Evolutionary conservation across 2,329 filamentous ascomycete genomes (phyloP).

Genomic region (Penicillium sp.): DNA sequence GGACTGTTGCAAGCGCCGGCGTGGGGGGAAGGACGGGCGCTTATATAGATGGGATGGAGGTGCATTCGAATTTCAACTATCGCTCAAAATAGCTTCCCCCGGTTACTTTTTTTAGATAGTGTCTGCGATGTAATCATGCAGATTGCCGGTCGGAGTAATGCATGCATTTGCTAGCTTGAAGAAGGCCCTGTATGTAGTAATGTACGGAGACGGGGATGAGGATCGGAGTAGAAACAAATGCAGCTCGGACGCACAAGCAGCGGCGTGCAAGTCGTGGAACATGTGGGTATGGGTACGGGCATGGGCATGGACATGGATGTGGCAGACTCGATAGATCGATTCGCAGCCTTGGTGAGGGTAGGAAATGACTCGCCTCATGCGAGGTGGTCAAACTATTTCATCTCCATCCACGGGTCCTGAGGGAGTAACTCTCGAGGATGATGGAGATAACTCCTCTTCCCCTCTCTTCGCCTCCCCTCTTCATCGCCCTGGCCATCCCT

Average conservation of each 20-base stretch:
- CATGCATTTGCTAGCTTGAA: conserved; percentile 3
- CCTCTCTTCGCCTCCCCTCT: background rate
- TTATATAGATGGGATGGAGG: conserved; percentile 20
- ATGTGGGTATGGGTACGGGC: no score
- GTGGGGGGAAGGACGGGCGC: conserved; percentile 13
- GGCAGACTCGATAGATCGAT: conserved; percentile 15
- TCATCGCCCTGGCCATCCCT: conserved; percentile 2
- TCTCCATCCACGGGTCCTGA: conserved; percentile 9
- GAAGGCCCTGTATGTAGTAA: background rate
- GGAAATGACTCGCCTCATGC: conserved; percentile 24
- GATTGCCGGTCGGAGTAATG: conserved; percentile 10
- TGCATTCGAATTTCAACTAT: background rate
- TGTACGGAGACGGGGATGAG: background rate
- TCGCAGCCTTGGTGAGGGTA: background rate
- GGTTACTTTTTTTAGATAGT: conserved; percentile 16
- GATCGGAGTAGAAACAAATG: background rate
- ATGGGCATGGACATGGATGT: background rate
- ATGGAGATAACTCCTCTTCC: background rate
- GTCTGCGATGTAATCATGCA: conserved; percentile 4
- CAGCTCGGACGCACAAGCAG: background rate
- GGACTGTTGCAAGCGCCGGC: conserved; percentile 18
- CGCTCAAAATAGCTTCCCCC: conserved; percentile 9
- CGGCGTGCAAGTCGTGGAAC: no score
- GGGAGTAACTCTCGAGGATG: background rate
- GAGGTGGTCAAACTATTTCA: conserved; percentile 19